Percentiles rank a stretch among this genome's conserved stretches.
Conservation (phyloP, 148 eudicot species). For the Rhododendron simsii region DNA sequence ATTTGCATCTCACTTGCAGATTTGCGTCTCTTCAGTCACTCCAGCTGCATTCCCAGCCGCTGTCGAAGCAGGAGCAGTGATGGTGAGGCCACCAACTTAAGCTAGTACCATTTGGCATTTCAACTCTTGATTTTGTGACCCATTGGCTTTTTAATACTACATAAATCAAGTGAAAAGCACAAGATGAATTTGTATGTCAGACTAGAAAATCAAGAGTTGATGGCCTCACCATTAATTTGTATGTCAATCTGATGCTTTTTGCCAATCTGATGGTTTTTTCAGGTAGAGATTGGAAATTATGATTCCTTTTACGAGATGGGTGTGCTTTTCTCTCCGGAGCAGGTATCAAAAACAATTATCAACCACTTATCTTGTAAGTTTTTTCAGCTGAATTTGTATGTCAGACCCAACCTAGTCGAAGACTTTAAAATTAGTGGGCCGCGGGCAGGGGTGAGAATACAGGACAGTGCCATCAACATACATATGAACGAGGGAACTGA, state of each 20-base stretch:
- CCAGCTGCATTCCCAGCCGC: conserved; percentile 79
- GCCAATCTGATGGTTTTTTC: conserved; percentile 16
- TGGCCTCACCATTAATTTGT: no score
- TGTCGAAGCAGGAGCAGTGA: conserved; percentile 85
- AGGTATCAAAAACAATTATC: conserved; percentile 40
- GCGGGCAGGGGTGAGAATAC: background rate
- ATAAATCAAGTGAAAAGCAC: background rate
- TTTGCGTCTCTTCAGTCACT: conserved; percentile 90
- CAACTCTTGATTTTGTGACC: conserved; percentile 2
- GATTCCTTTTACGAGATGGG: conserved; percentile 88
- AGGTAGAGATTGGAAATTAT: conserved; percentile 92
- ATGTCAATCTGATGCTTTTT: no score
- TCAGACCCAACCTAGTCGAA: background rate
- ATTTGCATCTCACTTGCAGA: conserved; percentile 30
- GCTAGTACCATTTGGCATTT: background rate
- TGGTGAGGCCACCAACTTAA: conserved; percentile 40
- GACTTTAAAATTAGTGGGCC: background rate
- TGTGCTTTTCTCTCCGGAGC: conserved; percentile 66
- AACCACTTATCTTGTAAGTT: background rate
- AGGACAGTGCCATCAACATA: background rate
- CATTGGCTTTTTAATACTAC: background rate
- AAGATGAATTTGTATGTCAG: no score
- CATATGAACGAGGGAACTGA: background rate
- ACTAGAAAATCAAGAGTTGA: no score
- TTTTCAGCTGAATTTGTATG: background rate